Base-by-base conservation (phyloP, 495 filamentous ascomycete genomes). In the Corynascus novoguineensis region DNA sequence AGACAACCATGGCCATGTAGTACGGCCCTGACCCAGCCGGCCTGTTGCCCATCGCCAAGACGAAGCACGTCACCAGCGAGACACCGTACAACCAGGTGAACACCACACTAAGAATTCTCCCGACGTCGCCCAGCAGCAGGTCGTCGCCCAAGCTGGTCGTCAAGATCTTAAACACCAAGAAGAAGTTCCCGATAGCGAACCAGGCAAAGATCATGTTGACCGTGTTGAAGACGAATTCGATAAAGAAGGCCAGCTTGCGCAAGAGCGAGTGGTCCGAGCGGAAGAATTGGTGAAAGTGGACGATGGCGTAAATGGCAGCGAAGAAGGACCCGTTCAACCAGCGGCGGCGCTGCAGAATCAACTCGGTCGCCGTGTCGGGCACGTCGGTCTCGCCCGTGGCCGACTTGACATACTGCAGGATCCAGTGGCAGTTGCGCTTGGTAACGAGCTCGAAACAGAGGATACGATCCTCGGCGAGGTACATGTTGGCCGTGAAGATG, bases 301-400 rank as follows among this genome's bases (percentile, higher is more conserved):
- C 86, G 47, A 97, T 82, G 38, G 95, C 89, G 67, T 99, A 99
- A 45, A 97, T 85, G 47, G 95, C 93, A 25, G 95, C 95, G 75
- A 99, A 99, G 81, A 99, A 99, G 73, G 84, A 89, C 58, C 95
- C 95, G 75, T 99, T 99, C 57, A 99, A 78, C 95, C 95, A 99
- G 73, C 95, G 84, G 75, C 95, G 84, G 62, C 95, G 86, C 71
- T 99, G 95, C 34, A 96, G 78, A 70, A 99, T 97, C 69, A 99
- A 86, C 66, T 97, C 95, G 17, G 90, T 84, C 79, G 97, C 92
- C 15, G 83, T 83, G 63, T 92, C 89, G 14, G 95, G 95, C n/a
- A 99, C 95, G 72, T 99, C 95, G 4, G 95, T 99, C 72, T 97
- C 95, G 56, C 92, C 95, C 8, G 84, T 92, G 3, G 95, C 88